A percentile compares a stretch with the other conserved stretches of the same genome.
Conservation (phyloP, 306 rosid species). For the Vigna unguiculata region DNA sequence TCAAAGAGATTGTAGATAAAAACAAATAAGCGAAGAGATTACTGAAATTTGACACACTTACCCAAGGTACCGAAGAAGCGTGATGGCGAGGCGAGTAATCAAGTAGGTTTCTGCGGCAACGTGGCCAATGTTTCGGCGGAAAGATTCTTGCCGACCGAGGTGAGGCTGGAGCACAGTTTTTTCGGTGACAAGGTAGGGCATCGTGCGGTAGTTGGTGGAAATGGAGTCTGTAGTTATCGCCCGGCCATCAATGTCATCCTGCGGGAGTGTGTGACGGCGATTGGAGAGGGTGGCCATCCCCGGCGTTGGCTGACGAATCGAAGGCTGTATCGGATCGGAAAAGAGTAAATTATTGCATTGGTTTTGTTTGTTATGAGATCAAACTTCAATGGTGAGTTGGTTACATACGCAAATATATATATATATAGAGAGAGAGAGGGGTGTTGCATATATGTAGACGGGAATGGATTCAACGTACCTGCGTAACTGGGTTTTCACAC, state of each 20-base stretch:
- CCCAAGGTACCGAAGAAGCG: constrained; percentile 91
- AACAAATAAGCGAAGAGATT: not conserved
- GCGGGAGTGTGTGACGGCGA: constrained; percentile 38
- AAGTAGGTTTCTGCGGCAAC: constrained; percentile 84
- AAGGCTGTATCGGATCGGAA: not conserved
- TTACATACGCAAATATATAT: not conserved
- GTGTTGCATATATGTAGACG: not conserved
- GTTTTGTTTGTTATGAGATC: constrained; percentile 9
- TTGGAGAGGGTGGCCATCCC: constrained; percentile 24
- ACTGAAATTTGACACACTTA: constrained; percentile 6
- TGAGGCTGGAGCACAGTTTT: constrained; percentile 20
- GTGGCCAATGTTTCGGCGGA: constrained; percentile 49
- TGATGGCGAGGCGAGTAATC: constrained; percentile 74
- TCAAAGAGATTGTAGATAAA: not conserved
- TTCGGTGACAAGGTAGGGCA: not conserved
- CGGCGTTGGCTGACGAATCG: not conserved
- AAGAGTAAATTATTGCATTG: constrained; percentile 11
- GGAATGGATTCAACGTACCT: not conserved
- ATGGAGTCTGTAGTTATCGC: not conserved
- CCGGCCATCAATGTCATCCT: not conserved
- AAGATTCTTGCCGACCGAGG: constrained; percentile 39
- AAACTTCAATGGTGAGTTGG: not conserved
- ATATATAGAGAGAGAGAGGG: not conserved
- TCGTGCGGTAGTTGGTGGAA: constrained; percentile 1
- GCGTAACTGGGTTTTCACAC: not conserved